Evolutionary conservation across 805 yeast genomes (phyloP), one percentile per base, ranked within the genome.

Genomic region (Lachancea thermotolerans): DNA sequence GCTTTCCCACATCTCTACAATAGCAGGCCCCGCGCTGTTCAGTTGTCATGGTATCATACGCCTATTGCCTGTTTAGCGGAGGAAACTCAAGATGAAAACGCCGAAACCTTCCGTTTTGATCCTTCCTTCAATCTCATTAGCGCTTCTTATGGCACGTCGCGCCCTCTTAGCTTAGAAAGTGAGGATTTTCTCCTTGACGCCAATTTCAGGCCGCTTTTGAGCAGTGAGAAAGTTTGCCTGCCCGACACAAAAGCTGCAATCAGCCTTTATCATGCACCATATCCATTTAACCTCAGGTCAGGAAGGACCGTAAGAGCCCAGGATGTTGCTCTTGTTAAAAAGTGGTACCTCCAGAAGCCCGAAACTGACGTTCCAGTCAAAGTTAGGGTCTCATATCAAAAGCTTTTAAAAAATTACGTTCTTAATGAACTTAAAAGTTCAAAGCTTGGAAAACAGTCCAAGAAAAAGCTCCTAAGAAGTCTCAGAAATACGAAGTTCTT

Each of bases 1-100:
- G 95, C 96, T 1, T 89, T 75, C 52, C 97, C 99, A 0, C 84
- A 77, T 55, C 63, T 93, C 41, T 90, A 85, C 64, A 91, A 90
- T 55, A 80, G 93, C 1, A 68, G 79, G 35, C 90, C 89, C 2
- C 73, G 82, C 47, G 73, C 78, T 9, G 87, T 87, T 4, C 68
- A 70, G 36, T 65, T 79, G 2, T 69, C 81, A 2, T 73, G 81
- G 77, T 85, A 84, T 57, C 79, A 79, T 45, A 74, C 78, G 30
- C 85, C 93, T 2, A 65, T 76, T 30, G 65, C 70, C n/a, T 77
- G 82, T 39, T 69, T 68, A 45, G 63, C 72, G 6, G 69, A 70
- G 42, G 60, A 68, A 27, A 79, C 67, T 17, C 54, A 63, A 10
- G 78, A 75, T 17, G 39, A 35, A 11, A 28, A 4, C 2, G 16